Conservation (phyloP, 2,329 filamentous ascomycete species). For the Nemania sp. region DNA sequence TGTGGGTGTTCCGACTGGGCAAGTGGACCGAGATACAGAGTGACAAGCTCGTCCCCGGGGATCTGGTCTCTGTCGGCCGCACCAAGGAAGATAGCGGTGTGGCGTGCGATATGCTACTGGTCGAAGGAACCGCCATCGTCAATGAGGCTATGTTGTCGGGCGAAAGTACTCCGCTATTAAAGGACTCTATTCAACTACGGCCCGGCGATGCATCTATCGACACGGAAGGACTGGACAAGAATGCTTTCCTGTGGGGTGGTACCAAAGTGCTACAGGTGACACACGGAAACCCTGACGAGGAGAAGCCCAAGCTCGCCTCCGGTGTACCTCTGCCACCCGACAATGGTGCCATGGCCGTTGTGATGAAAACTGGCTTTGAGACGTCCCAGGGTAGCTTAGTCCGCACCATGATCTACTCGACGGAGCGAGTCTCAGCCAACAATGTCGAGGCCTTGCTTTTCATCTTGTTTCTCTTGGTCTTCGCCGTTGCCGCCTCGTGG, state of each 20-base stretch:
- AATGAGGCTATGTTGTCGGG: slow-evolving; percentile 99
- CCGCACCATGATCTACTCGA: slow-evolving; percentile 99
- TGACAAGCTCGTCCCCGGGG: slow-evolving; percentile 91
- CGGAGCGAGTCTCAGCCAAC: slow-evolving; percentile 97
- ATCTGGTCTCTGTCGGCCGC: slow-evolving; percentile 89
- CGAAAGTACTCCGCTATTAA: slow-evolving; percentile 95
- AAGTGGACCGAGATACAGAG: slow-evolving; percentile 91
- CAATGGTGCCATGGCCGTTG: slow-evolving; percentile 91
- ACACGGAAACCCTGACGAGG: slow-evolving; percentile 83
- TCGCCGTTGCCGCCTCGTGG: slow-evolving; percentile 97
- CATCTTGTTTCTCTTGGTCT: slow-evolving; percentile 95
- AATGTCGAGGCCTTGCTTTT: slow-evolving; percentile 97
- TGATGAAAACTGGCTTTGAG: slow-evolving; percentile 98
- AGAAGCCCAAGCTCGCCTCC: slow-evolving; percentile 76
- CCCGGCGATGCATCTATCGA: slow-evolving; percentile 85
- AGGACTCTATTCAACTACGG: slow-evolving; percentile 93
- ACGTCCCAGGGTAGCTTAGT: slow-evolving; percentile 98
- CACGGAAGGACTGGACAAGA: slow-evolving; percentile 93
- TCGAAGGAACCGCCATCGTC: slow-evolving; percentile 96
- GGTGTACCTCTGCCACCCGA: slow-evolving; percentile 89
- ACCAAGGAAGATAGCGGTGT: slow-evolving; percentile 98
- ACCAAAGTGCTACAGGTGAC: slow-evolving; percentile 98
- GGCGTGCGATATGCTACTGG: slow-evolving; percentile 94
- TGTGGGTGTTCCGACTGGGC: slow-evolving; percentile 88
- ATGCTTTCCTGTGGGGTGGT: slow-evolving; percentile 94